phyloP scores from a whole-genome alignment of 2,329 filamentous ascomycete species.

The Xylariales sp. region DNA sequence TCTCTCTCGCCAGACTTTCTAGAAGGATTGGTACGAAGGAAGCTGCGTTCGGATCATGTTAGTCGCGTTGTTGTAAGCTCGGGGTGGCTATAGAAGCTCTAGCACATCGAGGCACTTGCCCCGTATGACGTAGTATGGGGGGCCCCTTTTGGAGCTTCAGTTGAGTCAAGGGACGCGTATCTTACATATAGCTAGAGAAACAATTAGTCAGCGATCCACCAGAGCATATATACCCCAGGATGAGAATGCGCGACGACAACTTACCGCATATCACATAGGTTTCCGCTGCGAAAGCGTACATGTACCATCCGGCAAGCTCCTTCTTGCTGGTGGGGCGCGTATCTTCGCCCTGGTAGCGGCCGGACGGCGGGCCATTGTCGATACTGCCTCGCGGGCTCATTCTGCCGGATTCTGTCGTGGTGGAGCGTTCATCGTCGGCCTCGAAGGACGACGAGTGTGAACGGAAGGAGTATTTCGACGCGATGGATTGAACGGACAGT shows the following conservation, averaged over 20 bases:
- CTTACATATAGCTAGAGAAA: constrained; percentile 12
- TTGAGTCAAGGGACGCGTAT: background rate
- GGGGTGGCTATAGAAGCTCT: background rate
- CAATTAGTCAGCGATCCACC: background rate
- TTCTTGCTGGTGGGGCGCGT: constrained; percentile 79
- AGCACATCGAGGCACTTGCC: too few relatives aligned
- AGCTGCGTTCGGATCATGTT: constrained; percentile 43
- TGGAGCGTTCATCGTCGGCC: constrained; percentile 65
- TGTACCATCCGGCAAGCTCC: constrained; percentile 92
- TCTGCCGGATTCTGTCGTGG: constrained; percentile 31
- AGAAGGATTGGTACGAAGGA: constrained; percentile 95
- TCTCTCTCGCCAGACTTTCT: constrained; percentile 88
- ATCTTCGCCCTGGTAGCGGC: constrained; percentile 77
- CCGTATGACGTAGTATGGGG: too few relatives aligned
- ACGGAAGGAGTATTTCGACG: constrained; percentile 51
- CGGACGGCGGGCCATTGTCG: constrained; percentile 30
- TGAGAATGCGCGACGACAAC: too few relatives aligned
- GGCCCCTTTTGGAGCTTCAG: too few relatives aligned
- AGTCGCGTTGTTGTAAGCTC: background rate
- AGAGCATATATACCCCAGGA: too few relatives aligned
- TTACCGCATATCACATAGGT: constrained; percentile 92
- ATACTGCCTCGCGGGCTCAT: constrained; percentile 35
- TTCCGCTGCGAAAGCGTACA: constrained; percentile 93
- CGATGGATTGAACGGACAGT: constrained; percentile 44
- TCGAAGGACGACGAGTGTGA: constrained; percentile 62